Evolutionary conservation across 768 basidiomycete species (phyloP).

Genomic region (Phanerodontia chrysosporium): DNA sequence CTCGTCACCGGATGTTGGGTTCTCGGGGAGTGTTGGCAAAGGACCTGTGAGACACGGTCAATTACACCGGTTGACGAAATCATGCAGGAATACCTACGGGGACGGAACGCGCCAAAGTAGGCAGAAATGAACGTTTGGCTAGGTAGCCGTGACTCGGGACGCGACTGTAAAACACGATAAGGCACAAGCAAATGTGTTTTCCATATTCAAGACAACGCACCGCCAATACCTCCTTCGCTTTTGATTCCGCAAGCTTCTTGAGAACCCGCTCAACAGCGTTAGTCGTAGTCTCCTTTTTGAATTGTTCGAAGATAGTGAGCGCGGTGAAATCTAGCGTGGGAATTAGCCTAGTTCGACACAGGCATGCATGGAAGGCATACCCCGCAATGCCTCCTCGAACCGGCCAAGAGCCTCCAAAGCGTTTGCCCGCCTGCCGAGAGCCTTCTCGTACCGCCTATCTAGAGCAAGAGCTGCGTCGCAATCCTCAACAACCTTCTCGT

Average conservation of each 20-base stretch:
- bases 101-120: conserved; percentile 95
- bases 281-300: conserved; percentile 77
- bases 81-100: conserved; percentile 48
- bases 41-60: conserved; percentile 41
- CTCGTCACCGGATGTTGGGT: conserved; percentile 74
- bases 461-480: conserved; percentile 85
- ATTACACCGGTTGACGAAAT: too few species aligned
- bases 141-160: conserved; percentile 73
- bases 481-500: conserved; percentile 80
- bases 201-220: conserved; percentile 32
- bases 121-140: conserved; percentile 90
- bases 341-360: background rate
- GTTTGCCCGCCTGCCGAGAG: conserved; percentile 82
- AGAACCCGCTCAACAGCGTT: conserved; percentile 88
- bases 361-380: conserved; percentile 37
- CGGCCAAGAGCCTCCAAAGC: conserved; percentile 77
- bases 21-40: conserved; percentile 67
- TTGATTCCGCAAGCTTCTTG: conserved; percentile 71
- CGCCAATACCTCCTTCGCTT: conserved; percentile 67
- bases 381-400: conserved; percentile 74
- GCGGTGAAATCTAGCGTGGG: conserved; percentile 79
- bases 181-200: background rate
- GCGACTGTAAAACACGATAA: conserved; percentile 37
- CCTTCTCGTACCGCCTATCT: conserved; percentile 84
- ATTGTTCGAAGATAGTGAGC: conserved; percentile 91